Conservation (phyloP, 2,329 filamentous ascomycete genomes). For the Fusarium sp. region DNA sequence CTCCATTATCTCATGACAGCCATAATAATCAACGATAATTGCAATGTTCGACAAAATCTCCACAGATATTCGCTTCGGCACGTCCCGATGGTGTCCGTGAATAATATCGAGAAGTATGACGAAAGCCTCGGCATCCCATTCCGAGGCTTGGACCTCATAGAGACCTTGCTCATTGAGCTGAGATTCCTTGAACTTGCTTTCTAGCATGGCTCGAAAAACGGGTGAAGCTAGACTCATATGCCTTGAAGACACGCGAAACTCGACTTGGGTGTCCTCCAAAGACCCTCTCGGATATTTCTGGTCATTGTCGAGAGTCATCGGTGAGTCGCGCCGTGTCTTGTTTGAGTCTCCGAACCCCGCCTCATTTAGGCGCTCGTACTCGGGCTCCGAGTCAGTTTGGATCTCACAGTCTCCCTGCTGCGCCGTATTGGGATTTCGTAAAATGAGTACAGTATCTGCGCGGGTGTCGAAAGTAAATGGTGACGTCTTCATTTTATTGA, state of each 20-base stretch:
- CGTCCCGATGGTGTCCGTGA: conserved; percentile 42
- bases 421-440: conserved; percentile 13
- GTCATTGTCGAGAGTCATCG: conserved; percentile 22
- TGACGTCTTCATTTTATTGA: conserved; percentile 15
- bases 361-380: conserved; percentile 22
- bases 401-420: not conserved
- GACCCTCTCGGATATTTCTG: conserved; percentile 8
- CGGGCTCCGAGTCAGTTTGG: conserved; percentile 21
- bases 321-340: conserved; percentile 14
- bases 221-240: conserved; percentile 33
- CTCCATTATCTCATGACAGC: conserved; percentile 45
- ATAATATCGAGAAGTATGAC: conserved; percentile 47
- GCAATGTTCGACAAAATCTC: conserved; percentile 46
- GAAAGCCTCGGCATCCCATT: conserved; percentile 48
- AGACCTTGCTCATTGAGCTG: conserved; percentile 6
- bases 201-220: conserved; percentile 29
- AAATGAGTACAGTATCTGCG: conserved; percentile 20
- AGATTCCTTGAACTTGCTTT: conserved; percentile 22
- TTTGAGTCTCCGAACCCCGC: conserved; percentile 8
- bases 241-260: conserved; percentile 25
- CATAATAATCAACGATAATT: conserved; percentile 48
- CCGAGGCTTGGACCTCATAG: conserved; percentile 19
- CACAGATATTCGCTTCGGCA: conserved; percentile 36
- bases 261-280: not conserved
- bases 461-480: conserved; percentile 26